These are phyloP conservation scores for Fraxinus cuspidata DNA, from an alignment of 257 asterid genomes.

Conservation along the genomic window DNA sequence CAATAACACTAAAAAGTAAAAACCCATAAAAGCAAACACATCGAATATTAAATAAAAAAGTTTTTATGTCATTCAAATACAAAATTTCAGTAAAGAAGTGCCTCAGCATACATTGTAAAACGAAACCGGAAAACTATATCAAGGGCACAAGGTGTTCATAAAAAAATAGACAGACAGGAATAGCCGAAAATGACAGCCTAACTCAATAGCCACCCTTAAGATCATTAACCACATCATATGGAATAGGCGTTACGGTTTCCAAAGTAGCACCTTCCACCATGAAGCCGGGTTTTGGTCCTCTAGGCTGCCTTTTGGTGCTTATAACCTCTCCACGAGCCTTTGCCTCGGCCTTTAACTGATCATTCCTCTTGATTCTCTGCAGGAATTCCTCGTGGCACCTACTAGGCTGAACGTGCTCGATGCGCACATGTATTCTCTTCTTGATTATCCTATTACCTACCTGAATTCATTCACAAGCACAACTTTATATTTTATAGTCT, in stretches of 20 bases:
- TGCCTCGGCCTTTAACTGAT: constrained; percentile 46
- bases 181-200: not conserved
- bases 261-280: constrained; percentile 55
- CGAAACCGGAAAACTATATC: not conserved
- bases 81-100: not conserved
- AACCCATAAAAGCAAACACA: not conserved
- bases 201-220: constrained; percentile 52
- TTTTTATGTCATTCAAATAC: not conserved
- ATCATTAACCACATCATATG: constrained; percentile 57
- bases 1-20: no score
- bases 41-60: not conserved
- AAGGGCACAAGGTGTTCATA: not conserved
- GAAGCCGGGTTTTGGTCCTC: constrained; percentile 52
- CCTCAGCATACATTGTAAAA: not conserved
- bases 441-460: constrained; percentile 41
- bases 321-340: constrained; percentile 48
- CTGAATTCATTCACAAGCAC: constrained; percentile 16
- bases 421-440: constrained; percentile 52
- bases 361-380: constrained; percentile 42
- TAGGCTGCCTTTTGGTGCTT: constrained; percentile 51
- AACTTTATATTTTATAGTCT: not conserved
- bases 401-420: constrained; percentile 46
- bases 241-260: constrained; percentile 56
- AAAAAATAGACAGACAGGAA: not conserved
- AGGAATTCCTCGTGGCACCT: constrained; percentile 46